phyloP scores from a whole-genome alignment of 2,329 filamentous ascomycete genomes.

The Xylariaceae sp. region DNA sequence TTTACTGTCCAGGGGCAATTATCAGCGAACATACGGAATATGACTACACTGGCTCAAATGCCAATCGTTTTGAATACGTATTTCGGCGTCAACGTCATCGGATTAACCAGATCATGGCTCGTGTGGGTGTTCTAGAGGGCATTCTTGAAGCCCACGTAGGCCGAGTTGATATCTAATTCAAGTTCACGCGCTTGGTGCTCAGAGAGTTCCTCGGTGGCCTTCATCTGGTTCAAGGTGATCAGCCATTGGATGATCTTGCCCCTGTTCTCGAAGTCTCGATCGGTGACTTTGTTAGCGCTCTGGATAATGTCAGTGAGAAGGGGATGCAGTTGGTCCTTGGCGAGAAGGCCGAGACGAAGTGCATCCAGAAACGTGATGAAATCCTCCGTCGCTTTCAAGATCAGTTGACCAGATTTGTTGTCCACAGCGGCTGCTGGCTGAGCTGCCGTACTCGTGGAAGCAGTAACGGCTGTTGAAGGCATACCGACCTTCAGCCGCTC shows the following conservation, averaged over 20 bases:
- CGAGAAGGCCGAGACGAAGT: slow-evolving; percentile 82
- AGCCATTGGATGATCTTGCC: slow-evolving; percentile 99
- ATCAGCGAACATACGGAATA: not conserved
- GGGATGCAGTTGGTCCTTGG: slow-evolving; percentile 95
- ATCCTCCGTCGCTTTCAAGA: slow-evolving; percentile 89
- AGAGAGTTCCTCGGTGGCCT: slow-evolving; percentile 81
- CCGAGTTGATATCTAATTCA: slow-evolving; percentile 87
- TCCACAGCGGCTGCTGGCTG: slow-evolving; percentile 40
- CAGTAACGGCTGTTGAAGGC: slow-evolving; percentile 70
- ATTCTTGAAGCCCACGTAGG: slow-evolving; percentile 88
- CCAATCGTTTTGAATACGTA: not conserved
- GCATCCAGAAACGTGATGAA: slow-evolving; percentile 98
- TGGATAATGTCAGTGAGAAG: slow-evolving; percentile 93
- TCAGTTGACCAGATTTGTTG: slow-evolving; percentile 58
- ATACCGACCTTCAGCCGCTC: slow-evolving; percentile 89
- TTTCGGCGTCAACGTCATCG: not conserved
- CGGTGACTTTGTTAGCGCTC: slow-evolving; percentile 93
- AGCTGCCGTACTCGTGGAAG: slow-evolving; percentile 42
- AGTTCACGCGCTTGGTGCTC: slow-evolving; percentile 85
- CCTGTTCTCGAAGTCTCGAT: slow-evolving; percentile 88
- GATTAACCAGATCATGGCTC: not conserved
- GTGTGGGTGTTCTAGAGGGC: slow-evolving; percentile 43
- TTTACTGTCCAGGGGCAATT: not conserved
- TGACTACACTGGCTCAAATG: not conserved
- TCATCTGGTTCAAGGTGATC: slow-evolving; percentile 96